phyloP scores from a whole-genome alignment of 2,329 filamentous ascomycete genomes.

The Stemphylium beticola region DNA sequence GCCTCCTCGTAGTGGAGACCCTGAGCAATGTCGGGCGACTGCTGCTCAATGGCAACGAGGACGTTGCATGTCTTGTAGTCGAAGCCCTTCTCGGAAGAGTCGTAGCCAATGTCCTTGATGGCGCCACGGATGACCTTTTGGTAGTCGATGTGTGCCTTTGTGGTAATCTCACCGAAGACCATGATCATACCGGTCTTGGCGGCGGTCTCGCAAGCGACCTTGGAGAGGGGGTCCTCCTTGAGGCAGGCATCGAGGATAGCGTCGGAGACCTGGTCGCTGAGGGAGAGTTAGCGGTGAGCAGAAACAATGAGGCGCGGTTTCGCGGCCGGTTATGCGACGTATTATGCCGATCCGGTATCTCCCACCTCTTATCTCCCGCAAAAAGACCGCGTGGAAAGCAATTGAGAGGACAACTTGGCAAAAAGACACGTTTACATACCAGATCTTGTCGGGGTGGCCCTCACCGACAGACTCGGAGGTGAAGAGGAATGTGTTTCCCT shows the following conservation, averaged over 20 bases:
- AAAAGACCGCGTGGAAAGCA: background rate
- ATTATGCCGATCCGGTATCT: conserved; percentile 3
- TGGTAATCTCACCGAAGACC: conserved; percentile 85
- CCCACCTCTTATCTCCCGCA: conserved; percentile 3
- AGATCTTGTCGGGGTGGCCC: conserved; percentile 91
- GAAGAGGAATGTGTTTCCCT: conserved; percentile 53
- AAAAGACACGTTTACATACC: conserved; percentile 52
- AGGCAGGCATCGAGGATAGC: conserved; percentile 98
- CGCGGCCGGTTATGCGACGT: background rate
- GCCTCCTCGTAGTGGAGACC: conserved; percentile 98
- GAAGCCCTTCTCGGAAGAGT: conserved; percentile 96
- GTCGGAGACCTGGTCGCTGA: conserved; percentile 92
- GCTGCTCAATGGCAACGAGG: conserved; percentile 98
- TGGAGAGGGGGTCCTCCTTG: conserved; percentile 92
- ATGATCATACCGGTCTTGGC: conserved; percentile 99
- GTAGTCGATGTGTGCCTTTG: conserved; percentile 95
- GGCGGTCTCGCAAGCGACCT: conserved; percentile 97
- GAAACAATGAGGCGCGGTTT: background rate
- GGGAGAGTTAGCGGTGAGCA: conserved; percentile 30
- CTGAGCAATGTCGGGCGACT: conserved; percentile 98
- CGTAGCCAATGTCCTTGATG: conserved; percentile 99
- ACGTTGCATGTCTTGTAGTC: conserved; percentile 99
- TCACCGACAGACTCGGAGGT: conserved; percentile 60
- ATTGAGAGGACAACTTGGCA: background rate
- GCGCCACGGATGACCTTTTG: conserved; percentile 93